Percentiles rank a stretch among this genome's conserved stretches.
Evolutionary conservation across 306 rosid genomes (phyloP).

Genomic region (Dicorynia guianensis): DNA sequence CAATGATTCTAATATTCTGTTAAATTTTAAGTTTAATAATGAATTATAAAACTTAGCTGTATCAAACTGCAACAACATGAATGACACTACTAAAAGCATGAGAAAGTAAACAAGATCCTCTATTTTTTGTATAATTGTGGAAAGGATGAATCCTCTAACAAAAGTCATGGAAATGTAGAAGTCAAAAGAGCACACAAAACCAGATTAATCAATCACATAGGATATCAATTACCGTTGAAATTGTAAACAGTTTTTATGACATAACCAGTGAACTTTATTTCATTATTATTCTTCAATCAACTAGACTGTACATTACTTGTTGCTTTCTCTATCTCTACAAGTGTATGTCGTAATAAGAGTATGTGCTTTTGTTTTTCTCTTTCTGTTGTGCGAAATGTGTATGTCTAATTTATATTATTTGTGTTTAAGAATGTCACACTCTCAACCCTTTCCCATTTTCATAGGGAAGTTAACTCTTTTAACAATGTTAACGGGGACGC

Average conservation of each 20-base stretch:
- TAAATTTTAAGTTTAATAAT: too few relatives aligned
- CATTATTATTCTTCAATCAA: not conserved
- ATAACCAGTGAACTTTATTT: not conserved
- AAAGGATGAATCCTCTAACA: conserved; percentile 1
- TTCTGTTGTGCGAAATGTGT: not conserved
- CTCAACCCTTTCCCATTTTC: conserved; percentile 27
- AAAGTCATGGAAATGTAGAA: not conserved
- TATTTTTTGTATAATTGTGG: not conserved
- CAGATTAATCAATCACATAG: not conserved
- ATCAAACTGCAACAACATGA: too few relatives aligned
- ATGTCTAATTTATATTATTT: not conserved
- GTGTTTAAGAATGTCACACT: conserved; percentile 6
- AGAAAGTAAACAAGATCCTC: too few relatives aligned
- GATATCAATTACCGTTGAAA: not conserved
- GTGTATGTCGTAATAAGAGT: not conserved
- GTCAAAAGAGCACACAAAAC: conserved; percentile 7
- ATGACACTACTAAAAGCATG: too few relatives aligned
- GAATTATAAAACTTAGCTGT: too few relatives aligned
- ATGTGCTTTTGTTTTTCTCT: conserved; percentile 6
- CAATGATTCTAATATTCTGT: too few relatives aligned
- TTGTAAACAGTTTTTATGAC: not conserved
- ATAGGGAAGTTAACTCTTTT: conserved; percentile 95
- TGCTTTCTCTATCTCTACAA: conserved; percentile 3
- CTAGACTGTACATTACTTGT: not conserved
- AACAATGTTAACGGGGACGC: conserved; percentile 97